Conservation (phyloP, 2,329 filamentous ascomycete genomes). For the Neofusicoccum parvum region DNA sequence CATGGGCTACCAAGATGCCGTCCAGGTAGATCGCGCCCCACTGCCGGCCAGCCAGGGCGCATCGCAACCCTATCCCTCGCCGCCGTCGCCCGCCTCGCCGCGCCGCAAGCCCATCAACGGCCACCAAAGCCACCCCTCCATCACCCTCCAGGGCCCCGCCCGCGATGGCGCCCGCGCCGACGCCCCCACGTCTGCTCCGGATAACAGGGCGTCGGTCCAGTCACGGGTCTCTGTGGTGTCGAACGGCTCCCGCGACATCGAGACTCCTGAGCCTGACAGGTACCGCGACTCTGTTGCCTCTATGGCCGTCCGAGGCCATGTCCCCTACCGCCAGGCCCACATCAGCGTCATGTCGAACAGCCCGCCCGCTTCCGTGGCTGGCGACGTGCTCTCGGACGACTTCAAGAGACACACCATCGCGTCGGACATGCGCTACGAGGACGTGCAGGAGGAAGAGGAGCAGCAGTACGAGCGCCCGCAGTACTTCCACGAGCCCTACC, state of each 20-base stretch:
- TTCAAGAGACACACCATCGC: slow-evolving; percentile 8
- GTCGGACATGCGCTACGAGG: slow-evolving; percentile 12
- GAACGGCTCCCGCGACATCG: slow-evolving; percentile 36
- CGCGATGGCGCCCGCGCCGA: slow-evolving; percentile 37
- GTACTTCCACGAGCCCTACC: slow-evolving; percentile 54
- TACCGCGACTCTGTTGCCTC: slow-evolving; percentile 15
- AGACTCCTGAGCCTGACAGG: slow-evolving; percentile 29
- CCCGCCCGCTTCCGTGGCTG: slow-evolving; percentile 1
- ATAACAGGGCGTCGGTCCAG: slow-evolving; percentile 36
- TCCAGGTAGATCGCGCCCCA: slow-evolving; percentile 27
- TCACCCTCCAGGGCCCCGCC: slow-evolving; percentile 28
- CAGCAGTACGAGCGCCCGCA: slow-evolving; percentile 51
- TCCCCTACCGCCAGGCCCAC: neutral
- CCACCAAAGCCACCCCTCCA: slow-evolving; percentile 24
- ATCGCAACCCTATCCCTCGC: slow-evolving; percentile 30
- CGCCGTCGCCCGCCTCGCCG: slow-evolving; percentile 23
- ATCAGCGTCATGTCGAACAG: slow-evolving; percentile 17
- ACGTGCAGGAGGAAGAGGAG: slow-evolving; percentile 24
- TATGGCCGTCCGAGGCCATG: slow-evolving; percentile 1
- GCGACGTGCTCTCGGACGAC: slow-evolving; percentile 9
- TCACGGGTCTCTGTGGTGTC: slow-evolving; percentile 36
- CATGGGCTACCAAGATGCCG: slow-evolving; percentile 32
- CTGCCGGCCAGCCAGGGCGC: neutral
- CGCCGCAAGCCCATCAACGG: slow-evolving; percentile 9
- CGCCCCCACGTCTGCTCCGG: slow-evolving; percentile 29